Percentiles rank a stretch among this genome's conserved stretches.
These are phyloP conservation scores for Curvularia sp. DNA, from an alignment of 2,329 filamentous ascomycete species.

Conservation along the genomic window DNA sequence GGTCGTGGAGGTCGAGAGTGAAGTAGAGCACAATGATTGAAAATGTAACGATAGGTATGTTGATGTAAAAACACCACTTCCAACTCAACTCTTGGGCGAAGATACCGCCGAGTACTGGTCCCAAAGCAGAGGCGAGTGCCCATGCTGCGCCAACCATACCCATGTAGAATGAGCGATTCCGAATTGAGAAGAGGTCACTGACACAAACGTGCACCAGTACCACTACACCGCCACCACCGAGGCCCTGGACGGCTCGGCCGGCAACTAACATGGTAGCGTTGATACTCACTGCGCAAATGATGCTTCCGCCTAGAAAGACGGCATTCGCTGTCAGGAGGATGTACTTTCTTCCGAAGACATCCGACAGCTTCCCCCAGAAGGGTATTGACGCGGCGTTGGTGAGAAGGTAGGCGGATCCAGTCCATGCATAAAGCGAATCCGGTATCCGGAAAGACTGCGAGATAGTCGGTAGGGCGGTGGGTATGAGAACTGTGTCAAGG, in stretches of 20 bases:
- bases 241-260: conserved; percentile 62
- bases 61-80: conserved; percentile 60
- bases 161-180: conserved; percentile 58
- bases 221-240: conserved; percentile 62
- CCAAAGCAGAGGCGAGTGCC: conserved; percentile 62
- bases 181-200: conserved; percentile 60
- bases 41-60: conserved; percentile 58
- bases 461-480: conserved; percentile 72
- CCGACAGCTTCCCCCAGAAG: conserved; percentile 53
- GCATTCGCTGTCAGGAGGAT: conserved; percentile 46
- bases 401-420: conserved; percentile 61
- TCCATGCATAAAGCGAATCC: conserved; percentile 77
- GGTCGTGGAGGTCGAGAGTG: conserved; percentile 62
- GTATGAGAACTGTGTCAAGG: conserved; percentile 64
- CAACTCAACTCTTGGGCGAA: conserved; percentile 57
- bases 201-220: conserved; percentile 63
- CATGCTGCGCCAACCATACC: conserved; percentile 62
- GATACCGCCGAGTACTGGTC: conserved; percentile 62
- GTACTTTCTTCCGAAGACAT: conserved; percentile 50
- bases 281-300: conserved; percentile 58
- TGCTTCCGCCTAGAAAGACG: conserved; percentile 59
- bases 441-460: conserved; percentile 66
- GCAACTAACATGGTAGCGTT: conserved; percentile 62
- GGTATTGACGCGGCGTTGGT: conserved; percentile 51
- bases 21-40: conserved; percentile 59